phyloP scores from a whole-genome alignment of 75 land plant species.

The Sequoiadendron giganteum region DNA sequence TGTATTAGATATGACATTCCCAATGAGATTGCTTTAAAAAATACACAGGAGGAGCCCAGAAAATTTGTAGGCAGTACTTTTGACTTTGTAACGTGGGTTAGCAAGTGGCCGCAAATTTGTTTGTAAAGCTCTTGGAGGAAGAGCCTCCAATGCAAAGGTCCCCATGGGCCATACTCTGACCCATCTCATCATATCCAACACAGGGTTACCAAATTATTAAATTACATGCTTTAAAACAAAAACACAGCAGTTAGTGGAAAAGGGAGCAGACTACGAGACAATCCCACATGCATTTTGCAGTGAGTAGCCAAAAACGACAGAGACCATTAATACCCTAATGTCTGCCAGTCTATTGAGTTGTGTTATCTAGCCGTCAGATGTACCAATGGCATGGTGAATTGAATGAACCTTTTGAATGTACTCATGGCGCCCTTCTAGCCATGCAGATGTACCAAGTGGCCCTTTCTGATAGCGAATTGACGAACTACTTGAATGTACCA shows the following conservation, averaged over 20 bases:
- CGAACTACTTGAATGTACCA: too few relatives aligned
- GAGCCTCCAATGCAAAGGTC: neutral
- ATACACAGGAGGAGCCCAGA: neutral
- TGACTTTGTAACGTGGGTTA: neutral
- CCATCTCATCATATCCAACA: neutral
- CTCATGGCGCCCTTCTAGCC: too few relatives aligned
- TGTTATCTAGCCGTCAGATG: too few relatives aligned
- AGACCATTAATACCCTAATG: too few relatives aligned
- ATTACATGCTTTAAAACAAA: neutral
- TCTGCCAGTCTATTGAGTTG: too few relatives aligned
- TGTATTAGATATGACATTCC: too few relatives aligned
- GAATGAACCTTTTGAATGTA: too few relatives aligned
- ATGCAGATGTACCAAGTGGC: too few relatives aligned
- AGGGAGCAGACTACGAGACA: slow-evolving; percentile 1
- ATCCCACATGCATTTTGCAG: neutral
- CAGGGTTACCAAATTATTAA: neutral
- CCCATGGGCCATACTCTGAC: neutral
- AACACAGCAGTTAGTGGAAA: neutral
- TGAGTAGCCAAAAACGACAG: too few relatives aligned
- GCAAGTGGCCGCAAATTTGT: neutral
- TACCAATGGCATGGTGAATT: too few relatives aligned
- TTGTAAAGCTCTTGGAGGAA: neutral
- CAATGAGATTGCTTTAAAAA: neutral
- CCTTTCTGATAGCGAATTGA: too few relatives aligned
- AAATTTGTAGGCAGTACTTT: neutral